Base-by-base conservation (phyloP, 306 rosid genomes). In the Malus fusca region DNA sequence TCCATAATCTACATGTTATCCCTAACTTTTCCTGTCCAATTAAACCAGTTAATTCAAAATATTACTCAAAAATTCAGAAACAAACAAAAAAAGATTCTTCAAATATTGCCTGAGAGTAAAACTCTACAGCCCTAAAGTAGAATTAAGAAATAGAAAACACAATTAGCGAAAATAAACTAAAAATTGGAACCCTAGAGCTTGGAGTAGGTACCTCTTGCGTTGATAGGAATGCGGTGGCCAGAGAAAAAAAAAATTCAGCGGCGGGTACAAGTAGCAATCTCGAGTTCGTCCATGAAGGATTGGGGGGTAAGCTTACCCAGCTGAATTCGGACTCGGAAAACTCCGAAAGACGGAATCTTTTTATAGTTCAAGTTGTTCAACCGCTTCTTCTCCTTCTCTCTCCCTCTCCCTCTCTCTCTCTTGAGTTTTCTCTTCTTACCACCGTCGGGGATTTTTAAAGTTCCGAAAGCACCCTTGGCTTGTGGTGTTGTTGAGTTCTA, bases 241-340 rank as follows among this genome's bases (percentile, higher is more conserved):
- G 71, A 25, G 62, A 43, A 63, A 79, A 52, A 79, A 52, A 4
- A 48, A 4, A 48, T 48, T 72, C 74, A 72, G 55, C 19, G 22
- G 76, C 52, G 43, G 56, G 72, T 35, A 11, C 35, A 33, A 61
- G 40, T 72, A 73, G 71, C 70, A 15, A 18, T 71, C 44, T 14
- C 12, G 66, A 33, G 65, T 68, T 48, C 65, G 23, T 74, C 79
- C 83, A 80, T 80, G 78, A 18, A 64, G 13, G 62, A n/a, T 46
- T 42, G 22, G 14, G 55, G 78, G 59, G 12, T 42, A 52, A 31
- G 73, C 60, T 25, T n/a, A 37, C 52, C 65, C 48, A 59, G 46
- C 33, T 73, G 77, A 60, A 30, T 61, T 43, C 56, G 26, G 67
- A 10, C 18, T 72, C 37, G 21, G 37, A 17, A 48, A 56, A 15